Conservation (phyloP, 257 asterid species). For the Solanum boliviense region DNA sequence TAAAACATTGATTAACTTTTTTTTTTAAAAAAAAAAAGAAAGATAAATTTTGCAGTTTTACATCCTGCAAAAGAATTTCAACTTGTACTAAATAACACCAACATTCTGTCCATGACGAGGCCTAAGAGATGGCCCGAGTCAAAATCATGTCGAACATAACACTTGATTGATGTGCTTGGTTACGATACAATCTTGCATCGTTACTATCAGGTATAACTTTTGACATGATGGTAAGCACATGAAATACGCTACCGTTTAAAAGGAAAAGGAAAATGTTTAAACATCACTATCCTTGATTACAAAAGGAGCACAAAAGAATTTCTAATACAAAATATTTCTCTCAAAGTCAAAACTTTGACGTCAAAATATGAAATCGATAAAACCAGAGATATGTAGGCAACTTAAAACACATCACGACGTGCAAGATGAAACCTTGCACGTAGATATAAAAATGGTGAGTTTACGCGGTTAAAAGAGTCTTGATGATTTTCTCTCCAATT, state of each 20-base stretch:
- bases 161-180: neutral
- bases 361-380: neutral
- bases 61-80: no score
- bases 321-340: neutral
- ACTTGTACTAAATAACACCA: no score
- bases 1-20: no score
- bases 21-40: no score
- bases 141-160: neutral
- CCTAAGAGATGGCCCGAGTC: neutral
- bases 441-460: neutral
- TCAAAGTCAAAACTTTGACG: neutral
- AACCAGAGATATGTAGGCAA: neutral
- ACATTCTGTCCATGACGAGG: no score
- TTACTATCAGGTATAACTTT: neutral
- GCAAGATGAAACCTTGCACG: neutral
- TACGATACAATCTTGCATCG: no score
- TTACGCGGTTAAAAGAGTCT: constrained; percentile 32
- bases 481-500: constrained; percentile 34
- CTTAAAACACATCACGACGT: neutral
- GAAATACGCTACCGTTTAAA: neutral
- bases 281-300: neutral
- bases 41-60: no score
- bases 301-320: neutral
- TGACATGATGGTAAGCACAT: rapidly evolving
- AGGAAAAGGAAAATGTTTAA: neutral